A percentile compares a stretch with the other conserved stretches of the same genome.
Evolutionary conservation across 2,329 filamentous ascomycete genomes (phyloP).

Genomic region (Fulvia fulva): DNA sequence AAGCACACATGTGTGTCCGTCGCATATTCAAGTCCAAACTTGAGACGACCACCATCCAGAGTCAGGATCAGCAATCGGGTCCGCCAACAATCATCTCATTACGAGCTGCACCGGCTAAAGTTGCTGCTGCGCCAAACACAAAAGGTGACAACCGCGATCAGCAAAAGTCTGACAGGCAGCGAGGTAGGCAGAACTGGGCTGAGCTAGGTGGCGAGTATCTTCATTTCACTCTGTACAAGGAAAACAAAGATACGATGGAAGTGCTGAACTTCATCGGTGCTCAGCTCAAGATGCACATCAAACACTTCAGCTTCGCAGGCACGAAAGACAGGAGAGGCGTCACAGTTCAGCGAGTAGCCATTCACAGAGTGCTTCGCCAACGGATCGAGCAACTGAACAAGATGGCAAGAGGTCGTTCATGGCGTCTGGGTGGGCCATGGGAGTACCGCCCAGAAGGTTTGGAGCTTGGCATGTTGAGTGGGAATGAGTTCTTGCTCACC

Average conservation of each 20-base stretch:
- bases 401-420: constrained; percentile 51
- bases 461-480: constrained; percentile 75
- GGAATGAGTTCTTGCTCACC: constrained; percentile 91
- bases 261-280: constrained; percentile 72
- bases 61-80: constrained; percentile 45
- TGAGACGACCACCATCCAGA: constrained; percentile 71
- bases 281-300: constrained; percentile 64
- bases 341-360: constrained; percentile 77
- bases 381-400: constrained; percentile 63
- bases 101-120: constrained; percentile 41
- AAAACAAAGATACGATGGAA: constrained; percentile 97
- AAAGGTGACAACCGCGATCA: constrained; percentile 16
- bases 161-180: constrained; percentile 19
- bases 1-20: constrained; percentile 64
- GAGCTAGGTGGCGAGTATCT: constrained; percentile 74
- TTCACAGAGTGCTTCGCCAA: constrained; percentile 56
- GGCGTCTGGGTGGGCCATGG: constrained; percentile 68
- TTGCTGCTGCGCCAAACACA: constrained; percentile 6
- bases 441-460: constrained; percentile 68
- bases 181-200: constrained; percentile 55
- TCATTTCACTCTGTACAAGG: constrained; percentile 91
- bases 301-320: constrained; percentile 75
- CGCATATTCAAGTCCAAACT: constrained; percentile 74
- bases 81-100: constrained; percentile 63
- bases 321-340: constrained; percentile 88